A percentile compares a stretch with the other conserved stretches of the same genome.
Evolutionary conservation across 805 yeast genomes (phyloP).

Genomic region (Torulaspora delbrueckii): DNA sequence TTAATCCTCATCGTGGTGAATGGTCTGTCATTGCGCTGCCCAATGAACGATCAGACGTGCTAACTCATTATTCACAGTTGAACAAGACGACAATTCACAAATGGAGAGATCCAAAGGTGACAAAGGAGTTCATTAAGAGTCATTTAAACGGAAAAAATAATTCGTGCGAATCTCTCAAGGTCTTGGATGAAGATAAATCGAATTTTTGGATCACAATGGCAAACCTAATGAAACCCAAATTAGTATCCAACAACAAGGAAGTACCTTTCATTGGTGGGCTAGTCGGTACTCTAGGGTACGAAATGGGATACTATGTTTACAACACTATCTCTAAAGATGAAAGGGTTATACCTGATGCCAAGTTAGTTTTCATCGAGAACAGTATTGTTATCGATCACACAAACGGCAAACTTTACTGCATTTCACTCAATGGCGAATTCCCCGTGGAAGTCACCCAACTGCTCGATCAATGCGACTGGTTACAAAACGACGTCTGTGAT

Average conservation of each 20-base stretch:
- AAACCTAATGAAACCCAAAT: conserved; percentile 24
- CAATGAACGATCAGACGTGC: conserved; percentile 38
- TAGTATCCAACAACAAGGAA: conserved; percentile 22
- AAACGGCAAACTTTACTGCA: conserved; percentile 43
- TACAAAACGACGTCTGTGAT: not conserved
- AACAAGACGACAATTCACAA: conserved; percentile 28
- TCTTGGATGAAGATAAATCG: conserved; percentile 22
- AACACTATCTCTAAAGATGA: conserved; percentile 36
- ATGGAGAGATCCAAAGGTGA: conserved; percentile 27
- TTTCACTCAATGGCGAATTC: conserved; percentile 46
- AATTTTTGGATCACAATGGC: conserved; percentile 30
- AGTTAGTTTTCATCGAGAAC: conserved; percentile 65
- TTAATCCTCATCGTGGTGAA: conserved; percentile 45
- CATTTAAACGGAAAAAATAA: not conserved
- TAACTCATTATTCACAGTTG: conserved; percentile 58
- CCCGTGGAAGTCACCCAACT: conserved; percentile 15
- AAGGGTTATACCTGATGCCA: conserved; percentile 60
- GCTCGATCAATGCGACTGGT: conserved; percentile 4
- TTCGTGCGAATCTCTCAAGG: conserved; percentile 6
- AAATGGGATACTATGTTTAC: conserved; percentile 59
- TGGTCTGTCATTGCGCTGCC: conserved; percentile 87
- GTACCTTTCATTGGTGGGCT: conserved; percentile 91
- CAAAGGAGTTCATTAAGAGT: conserved; percentile 3
- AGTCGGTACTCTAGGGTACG: conserved; percentile 82
- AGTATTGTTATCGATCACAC: conserved; percentile 52